Evolutionary conservation across 306 rosid species (phyloP).

Genomic region (Lotus japonicus): DNA sequence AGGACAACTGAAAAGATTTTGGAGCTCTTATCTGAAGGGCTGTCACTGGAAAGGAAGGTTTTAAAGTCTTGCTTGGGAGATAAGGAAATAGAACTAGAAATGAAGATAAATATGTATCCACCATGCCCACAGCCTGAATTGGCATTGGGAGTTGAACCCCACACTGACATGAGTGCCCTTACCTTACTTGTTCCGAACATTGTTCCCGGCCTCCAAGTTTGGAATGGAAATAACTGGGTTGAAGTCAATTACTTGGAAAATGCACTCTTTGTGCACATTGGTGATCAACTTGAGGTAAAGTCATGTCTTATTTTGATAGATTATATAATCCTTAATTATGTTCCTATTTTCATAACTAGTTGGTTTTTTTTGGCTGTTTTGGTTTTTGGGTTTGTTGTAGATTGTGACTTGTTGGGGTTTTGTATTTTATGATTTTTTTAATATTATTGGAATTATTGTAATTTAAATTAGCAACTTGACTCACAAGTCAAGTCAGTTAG

Average conservation of each 20-base stretch:
- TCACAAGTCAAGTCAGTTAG: too few species aligned
- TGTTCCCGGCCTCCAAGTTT: conserved; percentile 56
- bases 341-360: too few species aligned
- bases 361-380: too few species aligned
- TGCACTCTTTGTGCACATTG: conserved; percentile 49
- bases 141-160: conserved; percentile 70
- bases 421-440: too few species aligned
- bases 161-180: conserved; percentile 71
- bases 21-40: conserved; percentile 49
- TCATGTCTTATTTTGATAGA: background rate
- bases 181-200: conserved; percentile 51
- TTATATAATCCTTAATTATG: too few species aligned
- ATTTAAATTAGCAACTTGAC: too few species aligned
- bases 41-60: conserved; percentile 37
- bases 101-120: conserved; percentile 77
- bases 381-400: too few species aligned
- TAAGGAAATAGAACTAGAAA: conserved; percentile 44
- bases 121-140: conserved; percentile 68
- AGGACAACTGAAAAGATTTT: conserved; percentile 32
- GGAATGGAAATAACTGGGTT: conserved; percentile 45
- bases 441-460: too few species aligned
- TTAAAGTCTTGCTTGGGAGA: conserved; percentile 37
- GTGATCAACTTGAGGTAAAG: conserved; percentile 59
- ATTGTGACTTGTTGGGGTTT: too few species aligned
- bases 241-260: conserved; percentile 39